Conservation (phyloP, 768 basidiomycete species). For the Mycena polygramma region DNA sequence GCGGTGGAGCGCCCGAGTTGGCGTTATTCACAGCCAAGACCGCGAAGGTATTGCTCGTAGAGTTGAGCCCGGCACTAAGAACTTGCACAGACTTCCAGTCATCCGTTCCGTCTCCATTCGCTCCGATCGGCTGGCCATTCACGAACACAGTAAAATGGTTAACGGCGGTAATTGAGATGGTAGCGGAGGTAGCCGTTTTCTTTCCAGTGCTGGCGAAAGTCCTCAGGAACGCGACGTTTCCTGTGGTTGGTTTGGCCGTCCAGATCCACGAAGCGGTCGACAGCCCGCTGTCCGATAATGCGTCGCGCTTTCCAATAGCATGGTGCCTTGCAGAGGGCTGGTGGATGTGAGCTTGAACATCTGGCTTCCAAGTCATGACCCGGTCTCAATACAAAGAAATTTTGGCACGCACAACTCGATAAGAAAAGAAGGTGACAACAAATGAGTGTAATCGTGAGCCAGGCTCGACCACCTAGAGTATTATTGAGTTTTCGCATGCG, state of each 20-base stretch:
- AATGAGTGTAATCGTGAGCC: conserved; percentile 31
- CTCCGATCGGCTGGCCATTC: conserved; percentile 25
- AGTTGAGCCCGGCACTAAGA: conserved; percentile 17
- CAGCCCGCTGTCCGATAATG: conserved; percentile 13
- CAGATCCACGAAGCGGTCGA: conserved; percentile 31
- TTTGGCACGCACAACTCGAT: conserved; percentile 10
- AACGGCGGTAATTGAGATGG: conserved; percentile 26
- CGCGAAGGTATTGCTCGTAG: conserved; percentile 13
- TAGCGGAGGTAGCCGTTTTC: conserved; percentile 22
- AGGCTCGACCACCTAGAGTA: conserved; percentile 22
- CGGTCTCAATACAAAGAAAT: background rate
- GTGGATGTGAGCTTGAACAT: conserved; percentile 17
- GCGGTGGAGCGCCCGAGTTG: conserved; percentile 4
- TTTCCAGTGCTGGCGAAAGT: conserved; percentile 10
- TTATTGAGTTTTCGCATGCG: background rate
- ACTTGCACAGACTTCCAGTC: conserved; percentile 22
- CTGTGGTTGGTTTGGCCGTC: conserved; percentile 16
- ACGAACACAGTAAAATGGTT: conserved; percentile 23
- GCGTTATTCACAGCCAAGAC: conserved; percentile 24
- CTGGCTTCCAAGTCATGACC: conserved; percentile 1
- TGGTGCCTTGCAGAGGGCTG: conserved; percentile 9
- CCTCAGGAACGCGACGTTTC: conserved; percentile 27
- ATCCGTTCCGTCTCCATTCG: conserved; percentile 11
- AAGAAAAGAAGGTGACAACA: conserved; percentile 28
- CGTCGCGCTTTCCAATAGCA: conserved; percentile 22